Percentiles rank a stretch among this genome's conserved stretches.
phyloP scores from a whole-genome alignment of 192 early-diverging fungal species.

The Backusella westeae region DNA sequence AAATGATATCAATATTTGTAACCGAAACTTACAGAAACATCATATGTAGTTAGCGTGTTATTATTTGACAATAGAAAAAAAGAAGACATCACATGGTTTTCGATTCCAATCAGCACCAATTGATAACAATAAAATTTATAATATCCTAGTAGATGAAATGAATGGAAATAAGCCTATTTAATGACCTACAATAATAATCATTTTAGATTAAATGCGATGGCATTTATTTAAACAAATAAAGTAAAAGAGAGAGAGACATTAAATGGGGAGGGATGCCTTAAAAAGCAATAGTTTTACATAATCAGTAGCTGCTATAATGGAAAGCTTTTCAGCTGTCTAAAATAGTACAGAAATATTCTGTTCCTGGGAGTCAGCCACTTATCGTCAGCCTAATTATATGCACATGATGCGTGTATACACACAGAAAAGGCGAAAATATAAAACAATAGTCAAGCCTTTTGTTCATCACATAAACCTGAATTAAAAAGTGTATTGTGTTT shows the following conservation, averaged over 20 bases:
- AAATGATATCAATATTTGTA: constrained; percentile 1
- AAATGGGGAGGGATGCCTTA: background rate
- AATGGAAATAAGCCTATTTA: background rate
- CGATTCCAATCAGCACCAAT: background rate
- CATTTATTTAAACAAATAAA: background rate
- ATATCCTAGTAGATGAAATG: too few relatives aligned
- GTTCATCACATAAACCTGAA: background rate
- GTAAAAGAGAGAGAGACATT: background rate
- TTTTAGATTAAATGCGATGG: too few relatives aligned
- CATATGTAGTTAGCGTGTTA: background rate
- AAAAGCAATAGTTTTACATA: background rate
- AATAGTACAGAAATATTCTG: background rate
- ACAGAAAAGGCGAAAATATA: background rate
- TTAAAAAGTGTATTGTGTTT: background rate
- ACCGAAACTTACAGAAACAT: background rate
- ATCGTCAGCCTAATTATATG: background rate
- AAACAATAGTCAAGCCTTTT: too few relatives aligned
- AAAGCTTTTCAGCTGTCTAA: background rate
- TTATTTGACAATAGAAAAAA: background rate
- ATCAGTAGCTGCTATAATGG: background rate
- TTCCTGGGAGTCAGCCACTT: background rate
- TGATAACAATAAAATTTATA: background rate
- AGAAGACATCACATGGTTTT: background rate
- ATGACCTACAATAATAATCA: background rate
- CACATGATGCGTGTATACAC: background rate